phyloP scores from a whole-genome alignment of 2,329 filamentous ascomycete species.

The Fusarium penzigii region DNA sequence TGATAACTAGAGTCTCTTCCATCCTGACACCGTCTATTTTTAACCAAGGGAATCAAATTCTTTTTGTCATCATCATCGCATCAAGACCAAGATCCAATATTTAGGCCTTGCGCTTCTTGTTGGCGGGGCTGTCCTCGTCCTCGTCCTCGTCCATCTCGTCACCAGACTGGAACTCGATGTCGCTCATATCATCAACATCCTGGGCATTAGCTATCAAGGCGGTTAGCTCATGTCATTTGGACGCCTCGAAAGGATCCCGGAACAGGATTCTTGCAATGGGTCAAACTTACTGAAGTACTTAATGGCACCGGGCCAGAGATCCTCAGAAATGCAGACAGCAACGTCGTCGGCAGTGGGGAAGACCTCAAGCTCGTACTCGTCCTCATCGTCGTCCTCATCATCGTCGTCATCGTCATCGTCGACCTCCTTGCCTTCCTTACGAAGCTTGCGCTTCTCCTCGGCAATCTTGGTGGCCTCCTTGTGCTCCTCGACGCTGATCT shows the following conservation, averaged over 20 bases:
- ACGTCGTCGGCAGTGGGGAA: conserved; percentile 87
- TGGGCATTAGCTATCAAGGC: conserved; percentile 50
- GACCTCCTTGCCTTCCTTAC: conserved; percentile 52
- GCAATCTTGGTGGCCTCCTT: conserved; percentile 61
- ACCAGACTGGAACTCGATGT: conserved; percentile 68
- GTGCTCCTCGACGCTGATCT: conserved; percentile 73
- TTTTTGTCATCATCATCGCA: conserved; percentile 10
- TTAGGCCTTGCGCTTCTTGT: conserved; percentile 47
- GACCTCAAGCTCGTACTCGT: conserved; percentile 74
- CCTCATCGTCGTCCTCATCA: conserved; percentile 61
- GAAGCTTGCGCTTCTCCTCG: conserved; percentile 53
- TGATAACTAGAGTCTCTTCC: conserved; percentile 8
- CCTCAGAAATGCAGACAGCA: conserved; percentile 78
- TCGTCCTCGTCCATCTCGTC: conserved; percentile 55
- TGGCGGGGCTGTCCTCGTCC: conserved; percentile 46
- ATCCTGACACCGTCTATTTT: conserved; percentile 23
- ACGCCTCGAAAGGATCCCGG: not conserved
- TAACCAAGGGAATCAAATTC: conserved; percentile 15
- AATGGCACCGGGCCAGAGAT: conserved; percentile 85
- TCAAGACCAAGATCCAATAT: not conserved
- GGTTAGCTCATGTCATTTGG: conserved; percentile 36
- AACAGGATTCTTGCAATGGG: not conserved
- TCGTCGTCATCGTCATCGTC: conserved; percentile 45
- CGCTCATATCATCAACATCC: conserved; percentile 66
- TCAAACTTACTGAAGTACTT: conserved; percentile 83